Conservation (phyloP, 1,284 basidiomycete genomes). For the Cryptococcus sp. region DNA sequence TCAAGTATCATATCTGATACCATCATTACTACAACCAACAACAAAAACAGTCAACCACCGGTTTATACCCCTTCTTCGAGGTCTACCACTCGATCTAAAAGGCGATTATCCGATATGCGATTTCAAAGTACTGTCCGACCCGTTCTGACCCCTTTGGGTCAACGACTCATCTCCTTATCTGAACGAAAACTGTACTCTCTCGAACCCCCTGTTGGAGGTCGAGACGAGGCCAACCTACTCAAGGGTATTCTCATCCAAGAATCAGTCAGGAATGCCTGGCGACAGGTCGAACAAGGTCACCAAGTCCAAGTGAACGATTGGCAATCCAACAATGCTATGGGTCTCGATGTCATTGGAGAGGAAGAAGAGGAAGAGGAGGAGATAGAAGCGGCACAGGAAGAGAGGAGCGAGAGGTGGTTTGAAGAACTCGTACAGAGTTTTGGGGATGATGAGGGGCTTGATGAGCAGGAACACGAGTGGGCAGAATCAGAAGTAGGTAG, state of each 20-base stretch:
- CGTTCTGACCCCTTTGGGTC: slow-evolving; percentile 39
- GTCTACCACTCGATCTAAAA: not conserved
- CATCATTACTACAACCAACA: not conserved
- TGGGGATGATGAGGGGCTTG: slow-evolving; percentile 22
- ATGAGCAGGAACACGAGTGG: slow-evolving; percentile 19
- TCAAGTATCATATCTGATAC: not conserved
- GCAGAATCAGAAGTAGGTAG: slow-evolving; percentile 24
- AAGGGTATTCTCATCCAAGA: slow-evolving; percentile 37
- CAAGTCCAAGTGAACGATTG: slow-evolving; percentile 33
- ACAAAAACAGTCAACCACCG: not conserved
- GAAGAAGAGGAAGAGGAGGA: slow-evolving; percentile 33
- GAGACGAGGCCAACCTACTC: slow-evolving; percentile 25
- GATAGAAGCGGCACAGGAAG: not conserved
- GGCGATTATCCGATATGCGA: slow-evolving; percentile 24
- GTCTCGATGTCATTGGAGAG: slow-evolving; percentile 37
- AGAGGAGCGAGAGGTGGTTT: slow-evolving; percentile 34
- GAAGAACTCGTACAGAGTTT: slow-evolving; percentile 33
- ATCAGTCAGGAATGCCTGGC: slow-evolving; percentile 39
- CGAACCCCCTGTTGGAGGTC: slow-evolving; percentile 22
- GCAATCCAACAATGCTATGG: slow-evolving; percentile 29
- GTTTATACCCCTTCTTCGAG: not conserved
- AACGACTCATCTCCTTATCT: slow-evolving; percentile 37
- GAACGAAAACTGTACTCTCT: slow-evolving; percentile 34
- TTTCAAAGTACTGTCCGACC: slow-evolving; percentile 31
- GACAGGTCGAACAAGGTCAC: slow-evolving; percentile 28